These are phyloP conservation scores for Cymbopogon citratus DNA, from an alignment of 176 grass and related monocot species.

Conservation along the genomic window DNA sequence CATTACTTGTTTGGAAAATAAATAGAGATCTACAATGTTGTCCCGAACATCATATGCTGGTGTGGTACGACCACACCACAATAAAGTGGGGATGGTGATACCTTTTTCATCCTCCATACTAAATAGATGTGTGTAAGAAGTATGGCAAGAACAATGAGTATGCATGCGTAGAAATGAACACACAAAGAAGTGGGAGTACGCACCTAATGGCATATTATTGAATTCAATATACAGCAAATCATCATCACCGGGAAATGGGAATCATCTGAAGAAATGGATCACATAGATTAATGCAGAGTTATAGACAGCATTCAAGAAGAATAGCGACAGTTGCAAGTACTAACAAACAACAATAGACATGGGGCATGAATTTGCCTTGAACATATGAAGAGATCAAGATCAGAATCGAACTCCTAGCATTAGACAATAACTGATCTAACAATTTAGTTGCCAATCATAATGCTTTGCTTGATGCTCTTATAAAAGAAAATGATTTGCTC, in stretches of 20 bases:
- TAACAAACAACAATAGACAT: neutral
- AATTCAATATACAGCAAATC: conserved; percentile 31
- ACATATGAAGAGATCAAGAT: conserved; percentile 6
- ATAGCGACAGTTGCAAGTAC: neutral
- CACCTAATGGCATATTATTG: conserved; percentile 28
- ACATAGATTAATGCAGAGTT: conserved; percentile 6
- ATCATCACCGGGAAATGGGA: conserved; percentile 24
- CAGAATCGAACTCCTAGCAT: neutral
- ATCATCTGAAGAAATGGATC: conserved; percentile 24
- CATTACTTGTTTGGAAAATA: neutral
- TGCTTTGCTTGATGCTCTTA: neutral
- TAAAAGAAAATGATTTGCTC: neutral
- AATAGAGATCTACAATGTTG: neutral
- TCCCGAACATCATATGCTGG: neutral
- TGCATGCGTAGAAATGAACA: neutral
- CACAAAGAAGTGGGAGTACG: neutral
- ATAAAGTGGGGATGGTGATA: neutral
- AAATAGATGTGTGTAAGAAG: neutral
- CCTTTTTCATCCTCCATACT: neutral
- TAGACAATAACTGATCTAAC: neutral
- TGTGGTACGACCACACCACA: neutral
- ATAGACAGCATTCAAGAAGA: neutral
- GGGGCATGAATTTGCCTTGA: neutral
- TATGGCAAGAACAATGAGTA: neutral
- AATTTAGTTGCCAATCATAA: neutral